Base-by-base conservation (phyloP, 352 stramenopile species). In the Phytophthora melonis region DNA sequence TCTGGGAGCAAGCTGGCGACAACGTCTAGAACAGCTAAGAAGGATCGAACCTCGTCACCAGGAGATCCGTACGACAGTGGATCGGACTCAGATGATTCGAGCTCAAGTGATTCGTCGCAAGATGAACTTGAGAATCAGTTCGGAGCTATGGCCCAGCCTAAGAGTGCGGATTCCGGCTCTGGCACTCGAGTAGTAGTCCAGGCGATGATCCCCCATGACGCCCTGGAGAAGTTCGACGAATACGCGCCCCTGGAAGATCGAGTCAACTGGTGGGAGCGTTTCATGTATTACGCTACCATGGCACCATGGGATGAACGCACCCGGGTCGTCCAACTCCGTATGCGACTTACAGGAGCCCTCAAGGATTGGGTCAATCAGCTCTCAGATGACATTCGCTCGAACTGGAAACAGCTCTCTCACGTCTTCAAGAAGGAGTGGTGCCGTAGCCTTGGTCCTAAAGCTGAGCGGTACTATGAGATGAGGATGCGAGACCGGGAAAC, bases 261-360 rank as follows among this genome's bases (percentile, higher is more conserved):
- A n/a, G 55, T 49, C 9, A 50, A 61, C n/a, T 50, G 55, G 55
- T 61, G 55, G 34, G 55, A 61, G 36, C 55, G 55, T 6, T 61
- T 61, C 34, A 52, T 61, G 55, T 34, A 61, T 11, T 61, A 61
- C 11, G 55, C 34, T 7, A 61, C 55, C 1, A 61, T 61, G 55
- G 55, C 55, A 11, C 34, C 55, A 6, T 61, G 55, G 55, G 55
- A 61, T 13, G 32, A 61, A 2, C 25, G 30, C 10, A 61, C 55
- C 9, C 30, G 55, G 14, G 2, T 25, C 23, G 23, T 25, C 23
- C 23, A 25, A 25, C 23, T 25, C 23, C 23, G 23, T 25, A 25
- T 61, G 55, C 47, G 32, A 32, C 30, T 61, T 18, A 32, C n/a
- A 3, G 30, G 32, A 45, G 9, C n/a, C 0, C 18, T 61, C 30